Evolutionary conservation across 352 stramenopile genomes (phyloP), one percentile per base, ranked within the genome.

Genomic region (Pythium guiyangense): DNA sequence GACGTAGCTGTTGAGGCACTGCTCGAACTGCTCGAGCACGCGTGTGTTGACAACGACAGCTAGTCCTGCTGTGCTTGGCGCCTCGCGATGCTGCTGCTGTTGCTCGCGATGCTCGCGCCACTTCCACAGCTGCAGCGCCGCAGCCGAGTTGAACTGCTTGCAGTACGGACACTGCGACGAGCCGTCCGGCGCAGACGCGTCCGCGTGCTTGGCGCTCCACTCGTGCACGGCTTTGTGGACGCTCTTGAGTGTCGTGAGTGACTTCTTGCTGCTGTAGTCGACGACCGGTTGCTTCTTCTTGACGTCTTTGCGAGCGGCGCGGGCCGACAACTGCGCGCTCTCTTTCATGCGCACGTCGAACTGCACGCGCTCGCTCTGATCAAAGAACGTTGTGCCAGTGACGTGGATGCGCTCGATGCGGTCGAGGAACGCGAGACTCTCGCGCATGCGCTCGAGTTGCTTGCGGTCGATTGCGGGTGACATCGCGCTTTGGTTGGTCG

Each of bases 141-240:
- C 52, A 29, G 40, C 26, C 17, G 52, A 57, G 20, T 50, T 49
- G 40, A 57, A 57, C 17, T 57, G 27, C 4, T 29, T 49, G 27
- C 40, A 57, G 39, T 57, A 57, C 25, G 39, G 25, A 12, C 52
- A 42, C 49, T 34, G 18, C 18, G 6, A 6, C 17, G 20, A 12
- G 4, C 29, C 29, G 31, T 37, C 29, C 9, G 6, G 14, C 14
- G 39, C 39, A 18, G 39, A 4, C 8, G 15, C n/a, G 15, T 44
- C 44, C 20, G 12, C 9, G 4, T 42, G 29, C 31, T 54, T 54
- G 31, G 18, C 8, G 34, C 29, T 54, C 49, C 49, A 54, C 29
- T 54, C 49, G 49, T 11, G 12, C 18, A 54, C 34, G 2, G 31
- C 31, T 11, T 9, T 6, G 11, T 44, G 49, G 18, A 54, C 31